Evolutionary conservation across 345 rosid genomes (phyloP), one percentile per base, ranked within the genome.

Genomic region (Syzygium aromaticum): DNA sequence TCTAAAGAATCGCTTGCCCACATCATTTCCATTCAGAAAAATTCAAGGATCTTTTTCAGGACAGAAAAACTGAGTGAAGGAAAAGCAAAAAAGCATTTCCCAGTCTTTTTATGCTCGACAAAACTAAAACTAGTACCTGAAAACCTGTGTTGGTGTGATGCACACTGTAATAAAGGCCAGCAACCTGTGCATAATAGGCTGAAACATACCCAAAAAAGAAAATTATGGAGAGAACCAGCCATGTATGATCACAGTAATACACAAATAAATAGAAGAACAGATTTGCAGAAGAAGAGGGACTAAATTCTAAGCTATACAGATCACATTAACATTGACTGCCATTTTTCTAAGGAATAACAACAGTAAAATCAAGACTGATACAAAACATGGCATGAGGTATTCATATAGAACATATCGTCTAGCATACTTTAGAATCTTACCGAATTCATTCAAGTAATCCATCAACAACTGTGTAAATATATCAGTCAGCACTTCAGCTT

Each of bases 391-490:
- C 78, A 67, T 67, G 78, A 67, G 13, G 25, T 19, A 33, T 8
- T 23, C 25, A 38, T 38, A 17, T 38, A 38, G 14, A 73, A 6
- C 40, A 67, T 16, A 30, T 67, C 22, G 38, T 73, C 49, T 73
- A 16, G 25, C 6, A 3, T 73, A 38, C 25, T 73, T 0, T 38
- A 73, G 87, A 52, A 87, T 85, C 93, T 91, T 91, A 96, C 99
- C 99, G 59, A 94, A 96, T 93, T 97, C 99, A 92, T 97, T 97
- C 94, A 97, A 90, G 91, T 96, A 95, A 91, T 96, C 98, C 94
- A 93, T 94, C 91, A 97, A 82, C 89, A 97, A 88, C 67, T 93
- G 93, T 15, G 98, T 90, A 91, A 96, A 97, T 54, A 97, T 88
- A 89, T 92, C 90, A 21, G 96, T 91, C 84, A 97, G 94, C 90